Percentiles rank a stretch among this genome's conserved stretches.
Conservation (phyloP, 352 stramenopile genomes). For the Phytopythium kandeliae region DNA sequence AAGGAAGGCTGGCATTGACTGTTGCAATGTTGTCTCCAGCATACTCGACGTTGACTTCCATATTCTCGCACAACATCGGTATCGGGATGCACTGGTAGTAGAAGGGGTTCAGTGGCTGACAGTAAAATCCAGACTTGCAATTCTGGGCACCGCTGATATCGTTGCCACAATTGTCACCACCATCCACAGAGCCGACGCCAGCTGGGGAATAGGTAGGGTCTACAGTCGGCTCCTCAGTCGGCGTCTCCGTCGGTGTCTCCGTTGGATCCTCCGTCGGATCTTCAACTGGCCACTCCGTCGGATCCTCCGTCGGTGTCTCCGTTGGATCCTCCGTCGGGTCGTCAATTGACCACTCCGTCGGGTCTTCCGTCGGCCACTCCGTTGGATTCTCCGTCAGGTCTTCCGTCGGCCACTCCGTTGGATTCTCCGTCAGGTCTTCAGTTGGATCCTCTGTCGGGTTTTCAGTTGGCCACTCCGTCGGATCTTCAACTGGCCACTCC, state of each 20-base stretch:
- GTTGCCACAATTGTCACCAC: slow-evolving; percentile 20
- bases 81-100: slow-evolving; percentile 53
- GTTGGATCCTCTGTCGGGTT: background rate
- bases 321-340: too few relatives aligned
- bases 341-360: too few relatives aligned
- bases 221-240: background rate
- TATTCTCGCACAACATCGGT: slow-evolving; percentile 22
- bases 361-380: too few relatives aligned
- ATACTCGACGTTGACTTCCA: slow-evolving; percentile 19
- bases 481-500: too few relatives aligned
- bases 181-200: background rate
- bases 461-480: too few relatives aligned
- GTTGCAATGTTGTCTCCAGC: slow-evolving; percentile 14
- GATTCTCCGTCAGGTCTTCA: too few relatives aligned
- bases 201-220: too few relatives aligned
- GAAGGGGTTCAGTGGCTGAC: slow-evolving; percentile 43
- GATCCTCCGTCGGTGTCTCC: background rate
- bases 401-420: too few relatives aligned
- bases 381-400: too few relatives aligned
- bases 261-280: too few relatives aligned
- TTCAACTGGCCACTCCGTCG: too few relatives aligned
- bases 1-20: background rate
- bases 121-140: slow-evolving; percentile 43
- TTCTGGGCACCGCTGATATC: slow-evolving; percentile 11
- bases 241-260: background rate